Base-by-base conservation (phyloP, 305 asterid species). In the Ilex paraguariensis region DNA sequence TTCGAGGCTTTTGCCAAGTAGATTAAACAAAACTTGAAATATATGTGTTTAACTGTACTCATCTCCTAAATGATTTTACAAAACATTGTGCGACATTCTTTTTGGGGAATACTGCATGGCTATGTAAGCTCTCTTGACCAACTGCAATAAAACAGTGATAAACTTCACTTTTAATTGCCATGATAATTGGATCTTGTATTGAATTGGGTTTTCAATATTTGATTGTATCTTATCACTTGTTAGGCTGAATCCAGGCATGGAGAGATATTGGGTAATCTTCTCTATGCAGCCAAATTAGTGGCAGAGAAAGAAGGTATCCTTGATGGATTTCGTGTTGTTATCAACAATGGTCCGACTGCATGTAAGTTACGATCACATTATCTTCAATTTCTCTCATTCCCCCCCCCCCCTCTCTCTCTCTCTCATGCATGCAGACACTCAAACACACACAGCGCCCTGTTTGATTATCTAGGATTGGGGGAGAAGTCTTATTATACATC, bases 251-350 rank as follows among this genome's bases (percentile, higher is more conserved):
- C 80, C 63, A 82, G 82, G 64, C 95, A 91, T 59, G 89, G 64
- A 71, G 95, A 81, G 72, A 74, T 92, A 79, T 65, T 92, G 82
- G 98, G 98, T 49, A 84, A 75, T 73, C 95, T 92, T 63, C 94
- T 92, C 48, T 77, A 87, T 77, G 97, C 87, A 66, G 90, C 96
- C 65, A 92, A 81, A 76, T 66, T 90, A 73, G 96, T 92, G 57
- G 98, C 97, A 0, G 98, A 90, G 73, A 92, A 80, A 79, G 98
- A 92, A 77, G 94, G 94, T 75, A 77, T 92, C 40, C 50, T 68
- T 13, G 98, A 92, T 75, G 98, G 97, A 63, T 92, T 92, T 61
- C 96, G 97, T 54, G 94, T 92, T 63, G 98, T 92, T 49, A 83
- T 92, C 33, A 92, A 92, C 77, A 84, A 78, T 74, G 97, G 97